These are phyloP conservation scores for Piloderma croceum DNA, from an alignment of 768 basidiomycete species.

Conservation along the genomic window DNA sequence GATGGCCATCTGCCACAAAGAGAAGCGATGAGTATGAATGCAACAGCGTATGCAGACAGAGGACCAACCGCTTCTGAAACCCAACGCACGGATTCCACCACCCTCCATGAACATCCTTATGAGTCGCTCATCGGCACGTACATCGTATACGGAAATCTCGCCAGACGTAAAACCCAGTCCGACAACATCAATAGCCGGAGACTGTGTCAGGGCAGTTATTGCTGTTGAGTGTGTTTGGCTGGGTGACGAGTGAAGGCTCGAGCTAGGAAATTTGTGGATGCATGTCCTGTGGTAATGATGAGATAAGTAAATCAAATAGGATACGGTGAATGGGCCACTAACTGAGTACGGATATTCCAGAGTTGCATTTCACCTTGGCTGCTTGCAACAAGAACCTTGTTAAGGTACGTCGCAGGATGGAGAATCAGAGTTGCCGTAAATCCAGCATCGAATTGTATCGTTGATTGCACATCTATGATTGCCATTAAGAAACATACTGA, in stretches of 20 bases:
- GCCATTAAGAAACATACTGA: constrained; percentile 8
- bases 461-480: constrained; percentile 51
- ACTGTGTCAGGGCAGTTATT: constrained; percentile 80
- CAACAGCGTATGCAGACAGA: constrained; percentile 3
- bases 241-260: constrained; percentile 43
- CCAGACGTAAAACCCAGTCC: constrained; percentile 91
- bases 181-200: constrained; percentile 93
- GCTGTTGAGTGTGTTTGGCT: constrained; percentile 33
- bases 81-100: constrained; percentile 65
- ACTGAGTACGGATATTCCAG: constrained; percentile 92
- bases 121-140: constrained; percentile 83
- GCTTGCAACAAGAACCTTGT: constrained; percentile 87
- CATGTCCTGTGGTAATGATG: constrained; percentile 47
- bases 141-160: constrained; percentile 82
- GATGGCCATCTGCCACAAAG: constrained; percentile 63
- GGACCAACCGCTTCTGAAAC: constrained; percentile 76
- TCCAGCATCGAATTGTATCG: constrained; percentile 71
- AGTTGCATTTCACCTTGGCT: constrained; percentile 77
- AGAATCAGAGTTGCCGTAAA: constrained; percentile 84
- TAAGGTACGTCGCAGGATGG: constrained; percentile 94
- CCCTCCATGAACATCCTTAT: constrained; percentile 91
- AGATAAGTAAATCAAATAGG: not conserved
- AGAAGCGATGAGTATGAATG: constrained; percentile 3
- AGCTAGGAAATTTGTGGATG: constrained; percentile 70
- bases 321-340: constrained; percentile 21